These are phyloP conservation scores for Neoboletus magnificus DNA, from an alignment of 768 basidiomycete genomes.

Conservation along the genomic window DNA sequence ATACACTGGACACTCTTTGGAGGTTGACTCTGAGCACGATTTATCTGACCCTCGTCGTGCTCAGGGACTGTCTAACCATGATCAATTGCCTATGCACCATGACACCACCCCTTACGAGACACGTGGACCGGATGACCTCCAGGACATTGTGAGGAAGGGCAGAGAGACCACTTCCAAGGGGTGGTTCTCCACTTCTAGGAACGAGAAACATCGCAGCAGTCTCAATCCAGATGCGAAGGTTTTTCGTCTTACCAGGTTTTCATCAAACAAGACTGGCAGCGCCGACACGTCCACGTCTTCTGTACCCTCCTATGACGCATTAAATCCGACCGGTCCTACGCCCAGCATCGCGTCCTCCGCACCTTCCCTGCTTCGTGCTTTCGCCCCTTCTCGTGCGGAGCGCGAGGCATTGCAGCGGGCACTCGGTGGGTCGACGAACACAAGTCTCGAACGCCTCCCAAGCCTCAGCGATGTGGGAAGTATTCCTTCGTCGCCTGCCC, in stretches of 20 bases:
- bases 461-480: slow-evolving; percentile 74
- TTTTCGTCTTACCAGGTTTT: slow-evolving; percentile 52
- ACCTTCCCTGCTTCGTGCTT: slow-evolving; percentile 65
- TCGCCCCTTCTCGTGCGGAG: slow-evolving; percentile 86
- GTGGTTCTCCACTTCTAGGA: slow-evolving; percentile 45
- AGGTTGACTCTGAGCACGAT: slow-evolving; percentile 39
- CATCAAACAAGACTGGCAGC: slow-evolving; percentile 11
- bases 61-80: slow-evolving; percentile 13
- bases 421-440: slow-evolving; percentile 69
- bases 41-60: slow-evolving; percentile 43
- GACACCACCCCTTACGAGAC: slow-evolving; percentile 36
- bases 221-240: slow-evolving; percentile 87
- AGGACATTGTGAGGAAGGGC: slow-evolving; percentile 8
- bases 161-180: slow-evolving; percentile 37
- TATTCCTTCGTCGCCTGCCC: slow-evolving; percentile 66
- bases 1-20: slow-evolving; percentile 29
- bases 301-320: slow-evolving; percentile 43
- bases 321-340: slow-evolving; percentile 59
- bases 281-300: slow-evolving; percentile 11
- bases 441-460: slow-evolving; percentile 73
- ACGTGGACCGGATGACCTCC: slow-evolving; percentile 14
- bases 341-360: slow-evolving; percentile 40
- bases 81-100: slow-evolving; percentile 24
- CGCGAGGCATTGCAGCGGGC: slow-evolving; percentile 79
- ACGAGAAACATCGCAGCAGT: slow-evolving; percentile 56